Base-by-base conservation (phyloP, 441 rosid genomes). In the Melastoma candidum region DNA sequence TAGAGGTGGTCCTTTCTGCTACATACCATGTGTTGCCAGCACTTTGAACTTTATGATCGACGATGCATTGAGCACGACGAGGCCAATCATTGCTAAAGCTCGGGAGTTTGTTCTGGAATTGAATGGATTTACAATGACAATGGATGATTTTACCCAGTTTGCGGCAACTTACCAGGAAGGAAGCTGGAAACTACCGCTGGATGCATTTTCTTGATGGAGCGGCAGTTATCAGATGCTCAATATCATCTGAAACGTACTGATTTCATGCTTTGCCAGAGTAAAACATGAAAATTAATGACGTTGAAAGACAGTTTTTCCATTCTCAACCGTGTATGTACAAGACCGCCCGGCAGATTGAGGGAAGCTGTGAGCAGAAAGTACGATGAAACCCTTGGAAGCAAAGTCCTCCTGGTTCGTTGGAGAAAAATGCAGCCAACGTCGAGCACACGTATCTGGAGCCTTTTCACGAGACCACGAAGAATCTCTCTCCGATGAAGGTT, bases 191-290 rank as follows among this genome's bases (percentile, higher is more conserved):
- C 68, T 90, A 68, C 95, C 95, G 1, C 68, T 90, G 1, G 90
- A 90, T 73, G 64, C 83, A 66, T 87, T 92, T 1, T 62, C 86
- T 45, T 77, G 93, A 49, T 87, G 96, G 96, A 90, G 81, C 61
- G 95, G 93, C 59, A 87, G 74, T 68, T 87, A 87, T 72, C 95
- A 85, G 70, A 81, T 87, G 90, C 87, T 84, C 53, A 84, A 84
- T 71, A 70, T 90, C 56, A 80, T 77, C 56, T 74, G 77, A 56
- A 87, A 84, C 96, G 88, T 85, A 72, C 48, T 51, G 0, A 52
- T 52, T 52, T 52, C 12, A 1, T 36, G 26, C 10, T 41, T 44
- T 13, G 55, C 29, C 4, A 26, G 24, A 10, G 9, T 12, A 52
- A 36, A 13, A 13, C 12, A 24, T 14, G 26, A 36, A 52, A 52